Conservation (phyloP, 768 basidiomycete species). For the Tremella fuciformis region DNA sequence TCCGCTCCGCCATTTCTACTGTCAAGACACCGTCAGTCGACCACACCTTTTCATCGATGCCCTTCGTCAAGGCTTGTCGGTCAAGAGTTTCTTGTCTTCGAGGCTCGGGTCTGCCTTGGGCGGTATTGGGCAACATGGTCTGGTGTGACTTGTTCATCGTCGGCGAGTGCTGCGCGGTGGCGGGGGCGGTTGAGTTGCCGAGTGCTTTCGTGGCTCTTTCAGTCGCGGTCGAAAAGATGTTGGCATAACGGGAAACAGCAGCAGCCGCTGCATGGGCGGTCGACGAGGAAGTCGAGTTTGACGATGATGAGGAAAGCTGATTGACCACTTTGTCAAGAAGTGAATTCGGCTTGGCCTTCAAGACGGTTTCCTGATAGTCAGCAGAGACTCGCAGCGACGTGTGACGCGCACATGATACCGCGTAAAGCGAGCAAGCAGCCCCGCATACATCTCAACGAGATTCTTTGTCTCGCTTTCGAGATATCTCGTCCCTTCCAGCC, state of each 20-base stretch:
- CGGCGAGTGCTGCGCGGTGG: background rate
- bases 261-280: conserved; percentile 64
- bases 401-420: conserved; percentile 74
- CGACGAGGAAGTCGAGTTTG: conserved; percentile 46
- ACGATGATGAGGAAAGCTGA: conserved; percentile 72
- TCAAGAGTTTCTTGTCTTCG: conserved; percentile 22
- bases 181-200: conserved; percentile 21
- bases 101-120: conserved; percentile 11
- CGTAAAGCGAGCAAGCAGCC: conserved; percentile 69
- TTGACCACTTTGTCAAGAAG: conserved; percentile 88
- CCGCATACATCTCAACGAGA: conserved; percentile 72
- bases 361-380: conserved; percentile 51
- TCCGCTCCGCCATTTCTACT: conserved; percentile 75
- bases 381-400: background rate
- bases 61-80: conserved; percentile 29
- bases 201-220: conserved; percentile 16
- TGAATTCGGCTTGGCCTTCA: conserved; percentile 61
- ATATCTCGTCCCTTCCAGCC: conserved; percentile 85
- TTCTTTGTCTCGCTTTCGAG: conserved; percentile 86
- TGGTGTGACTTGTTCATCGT: background rate
- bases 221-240: conserved; percentile 53
- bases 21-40: conserved; percentile 80
- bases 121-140: conserved; percentile 57
- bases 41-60: conserved; percentile 64
- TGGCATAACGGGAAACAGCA: conserved; percentile 82